Percentiles rank a stretch among this genome's conserved stretches.
Evolutionary conservation across 179 eudicot genomes (phyloP).

Genomic region (Carnegiea gigantea): DNA sequence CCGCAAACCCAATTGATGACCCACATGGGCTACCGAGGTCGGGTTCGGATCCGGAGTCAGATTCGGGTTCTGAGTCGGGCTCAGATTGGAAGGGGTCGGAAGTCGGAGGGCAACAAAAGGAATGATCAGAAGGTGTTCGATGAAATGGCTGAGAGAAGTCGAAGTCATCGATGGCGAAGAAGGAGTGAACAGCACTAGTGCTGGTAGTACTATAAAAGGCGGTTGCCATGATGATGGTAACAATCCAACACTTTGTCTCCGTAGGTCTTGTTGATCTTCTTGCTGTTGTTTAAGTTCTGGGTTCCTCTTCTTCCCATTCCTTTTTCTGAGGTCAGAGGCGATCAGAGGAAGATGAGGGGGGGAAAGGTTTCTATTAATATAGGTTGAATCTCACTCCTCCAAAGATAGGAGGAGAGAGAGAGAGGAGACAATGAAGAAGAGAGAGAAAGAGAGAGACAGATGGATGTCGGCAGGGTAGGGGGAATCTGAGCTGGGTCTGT

Average conservation of each 20-base stretch:
- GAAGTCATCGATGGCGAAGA: not conserved
- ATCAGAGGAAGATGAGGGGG: not conserved
- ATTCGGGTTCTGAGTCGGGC: too few species aligned
- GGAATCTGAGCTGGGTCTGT: slow-evolving; percentile 9
- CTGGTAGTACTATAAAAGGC: too few species aligned
- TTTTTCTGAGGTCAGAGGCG: not conserved
- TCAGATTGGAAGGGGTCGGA: not conserved
- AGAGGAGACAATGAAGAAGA: not conserved
- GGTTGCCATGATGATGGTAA: not conserved
- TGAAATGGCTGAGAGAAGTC: not conserved
- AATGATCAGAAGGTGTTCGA: slow-evolving; percentile 1
- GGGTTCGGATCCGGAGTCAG: not conserved
- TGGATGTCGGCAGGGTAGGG: slow-evolving; percentile 7
- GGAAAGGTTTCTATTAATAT: not conserved
- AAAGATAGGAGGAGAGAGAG: slow-evolving; percentile 9
- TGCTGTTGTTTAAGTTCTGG: not conserved
- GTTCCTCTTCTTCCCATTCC: slow-evolving; percentile 11
- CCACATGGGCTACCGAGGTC: not conserved
- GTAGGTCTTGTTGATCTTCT: not conserved
- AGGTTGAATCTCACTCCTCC: slow-evolving; percentile 3
- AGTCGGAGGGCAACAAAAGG: not conserved
- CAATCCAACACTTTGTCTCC: not conserved
- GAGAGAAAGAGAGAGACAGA: not conserved
- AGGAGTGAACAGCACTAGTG: not conserved
- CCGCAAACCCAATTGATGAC: not conserved